Base-by-base conservation (phyloP, 257 asterid species). In the Apocynum venetum region DNA sequence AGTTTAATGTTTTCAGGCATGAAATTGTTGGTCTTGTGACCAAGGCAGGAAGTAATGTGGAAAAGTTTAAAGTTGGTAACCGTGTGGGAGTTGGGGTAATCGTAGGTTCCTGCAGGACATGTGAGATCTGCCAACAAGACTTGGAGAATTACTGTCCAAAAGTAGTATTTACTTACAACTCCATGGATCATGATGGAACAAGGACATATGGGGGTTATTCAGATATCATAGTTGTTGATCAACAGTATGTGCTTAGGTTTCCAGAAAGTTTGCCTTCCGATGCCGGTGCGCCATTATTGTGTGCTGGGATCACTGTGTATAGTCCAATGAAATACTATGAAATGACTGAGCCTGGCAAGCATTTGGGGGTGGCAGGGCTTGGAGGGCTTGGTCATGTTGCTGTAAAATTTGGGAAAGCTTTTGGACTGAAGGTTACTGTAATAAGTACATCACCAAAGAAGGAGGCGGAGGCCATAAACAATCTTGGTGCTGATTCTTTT, bases 361-460 rank as follows among this genome's bases (percentile, higher is more conserved):
- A 83, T 79, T 78, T 91, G 74, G 97, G 97, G 0, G 88, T 91
- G 43, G 89, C 86, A 1, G 95, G 97, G 66, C 88, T 91, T 4
- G 95, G 95, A 31, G 95, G 97, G 3, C 89, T 89, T 60, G 97
- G 95, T 74, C 97, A 91, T 71, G 81, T 89, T 76, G 95, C 95
- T 14, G 92, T 91, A 25, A 89, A 91, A 74, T 68, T 91, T 38
- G 97, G 89, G 38, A 91, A 91, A 86, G 97, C 91, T 31, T 88
- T 91, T 56, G 97, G 97, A 76, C 67, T 84, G 76, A 86, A 86
- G 75, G 93, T 91, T 69, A 89, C 91, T 41, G 93, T 91, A 11
- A 88, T 89, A 60, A 91, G 97, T 75, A 86, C 86, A n/a, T 86
- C 93, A 3, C 87, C 85, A 0, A 67, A 74, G 12, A 89, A 91